Evolutionary conservation across 2,329 filamentous ascomycete species (phyloP).

Genomic region (Elsinoe fawcettii): DNA sequence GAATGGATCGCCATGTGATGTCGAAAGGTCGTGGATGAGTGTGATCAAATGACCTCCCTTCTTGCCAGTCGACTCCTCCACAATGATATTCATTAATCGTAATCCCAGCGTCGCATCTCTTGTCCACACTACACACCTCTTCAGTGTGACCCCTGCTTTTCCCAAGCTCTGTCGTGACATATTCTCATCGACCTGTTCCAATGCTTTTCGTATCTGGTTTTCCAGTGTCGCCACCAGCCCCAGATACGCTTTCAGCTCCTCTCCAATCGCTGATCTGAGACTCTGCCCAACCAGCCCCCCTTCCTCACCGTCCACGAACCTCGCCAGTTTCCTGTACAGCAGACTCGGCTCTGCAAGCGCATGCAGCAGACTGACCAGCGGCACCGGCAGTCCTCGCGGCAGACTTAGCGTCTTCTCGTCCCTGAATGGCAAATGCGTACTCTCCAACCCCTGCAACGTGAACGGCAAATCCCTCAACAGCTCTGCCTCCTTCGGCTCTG

Average conservation of each 20-base stretch:
- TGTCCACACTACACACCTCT: slow-evolving; percentile 94
- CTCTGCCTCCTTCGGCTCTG: slow-evolving; percentile 33
- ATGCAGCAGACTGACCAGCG: slow-evolving; percentile 78
- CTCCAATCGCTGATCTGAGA: slow-evolving; percentile 74
- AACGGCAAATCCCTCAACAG: slow-evolving; percentile 69
- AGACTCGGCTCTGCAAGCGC: slow-evolving; percentile 86
- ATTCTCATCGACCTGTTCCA: slow-evolving; percentile 63
- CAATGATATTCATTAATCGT: slow-evolving; percentile 85
- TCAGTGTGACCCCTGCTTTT: slow-evolving; percentile 85
- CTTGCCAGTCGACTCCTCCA: slow-evolving; percentile 77
- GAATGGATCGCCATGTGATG: slow-evolving; percentile 89
- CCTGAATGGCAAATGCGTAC: slow-evolving; percentile 70
- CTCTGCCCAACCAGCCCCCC: slow-evolving; percentile 87
- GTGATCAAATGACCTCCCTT: slow-evolving; percentile 90
- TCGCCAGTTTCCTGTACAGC: slow-evolving; percentile 73
- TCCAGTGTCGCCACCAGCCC: slow-evolving; percentile 87
- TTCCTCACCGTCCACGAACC: slow-evolving; percentile 73
- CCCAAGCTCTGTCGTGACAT: slow-evolving; percentile 61
- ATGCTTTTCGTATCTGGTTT: slow-evolving; percentile 76
- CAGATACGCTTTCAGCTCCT: slow-evolving; percentile 81
- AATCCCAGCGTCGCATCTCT: slow-evolving; percentile 93
- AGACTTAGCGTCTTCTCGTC: slow-evolving; percentile 63
- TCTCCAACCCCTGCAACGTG: slow-evolving; percentile 85
- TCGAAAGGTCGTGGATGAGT: slow-evolving; percentile 85
- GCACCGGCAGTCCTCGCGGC: slow-evolving; percentile 70